Evolutionary conservation across 1,284 basidiomycete species (phyloP).

Genomic region (Pseudozyma thailandica): DNA sequence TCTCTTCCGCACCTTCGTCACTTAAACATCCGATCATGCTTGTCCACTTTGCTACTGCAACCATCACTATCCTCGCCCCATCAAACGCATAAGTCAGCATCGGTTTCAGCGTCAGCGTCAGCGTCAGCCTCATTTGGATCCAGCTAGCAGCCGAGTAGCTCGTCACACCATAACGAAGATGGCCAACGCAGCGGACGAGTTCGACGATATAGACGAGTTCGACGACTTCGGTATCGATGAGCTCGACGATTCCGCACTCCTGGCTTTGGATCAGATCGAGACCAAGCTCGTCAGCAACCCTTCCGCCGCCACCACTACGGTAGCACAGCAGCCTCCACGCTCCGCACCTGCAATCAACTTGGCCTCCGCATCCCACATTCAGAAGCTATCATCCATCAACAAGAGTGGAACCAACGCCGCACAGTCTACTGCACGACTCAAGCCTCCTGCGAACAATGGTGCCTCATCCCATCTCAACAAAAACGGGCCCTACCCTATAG

Average conservation of each 20-base stretch:
- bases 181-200: constrained; percentile 27
- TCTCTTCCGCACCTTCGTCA: not conserved
- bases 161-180: constrained; percentile 16
- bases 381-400: constrained; percentile 4
- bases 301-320: not conserved
- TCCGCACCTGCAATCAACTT: not conserved
- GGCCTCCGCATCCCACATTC: constrained; percentile 9
- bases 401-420: not conserved
- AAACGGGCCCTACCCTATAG: constrained; percentile 11
- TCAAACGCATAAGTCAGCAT: not conserved
- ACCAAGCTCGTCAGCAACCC: constrained; percentile 29
- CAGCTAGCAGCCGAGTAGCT: too few species aligned
- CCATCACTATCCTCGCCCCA: not conserved
- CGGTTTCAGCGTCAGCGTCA: too few species aligned
- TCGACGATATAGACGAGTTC: constrained; percentile 50
- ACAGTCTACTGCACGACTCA: constrained; percentile 4
- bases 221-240: constrained; percentile 47
- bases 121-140: too few species aligned
- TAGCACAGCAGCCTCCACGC: not conserved
- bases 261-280: constrained; percentile 39
- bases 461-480: constrained; percentile 4
- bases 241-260: constrained; percentile 28
- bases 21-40: not conserved
- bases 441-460: constrained; percentile 1
- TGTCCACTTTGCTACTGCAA: not conserved